These are phyloP conservation scores for Grosmannia clavigera DNA, from an alignment of 2,329 filamentous ascomycete species.

Conservation along the genomic window DNA sequence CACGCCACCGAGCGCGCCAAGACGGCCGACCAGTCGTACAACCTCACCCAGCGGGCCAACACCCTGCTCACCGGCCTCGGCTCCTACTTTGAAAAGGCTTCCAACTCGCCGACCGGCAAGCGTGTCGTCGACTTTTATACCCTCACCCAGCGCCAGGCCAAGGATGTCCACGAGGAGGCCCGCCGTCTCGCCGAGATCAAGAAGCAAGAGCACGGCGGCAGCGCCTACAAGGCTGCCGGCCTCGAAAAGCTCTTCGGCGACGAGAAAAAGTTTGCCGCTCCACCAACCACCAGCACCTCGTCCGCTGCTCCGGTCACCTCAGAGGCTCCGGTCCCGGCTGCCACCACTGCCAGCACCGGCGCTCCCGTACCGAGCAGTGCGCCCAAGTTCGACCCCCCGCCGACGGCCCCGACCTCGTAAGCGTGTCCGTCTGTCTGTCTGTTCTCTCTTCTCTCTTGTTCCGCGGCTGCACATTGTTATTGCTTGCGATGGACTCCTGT, in stretches of 20 bases:
- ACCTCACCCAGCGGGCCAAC: constrained; percentile 61
- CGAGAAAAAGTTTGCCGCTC: constrained; percentile 7
- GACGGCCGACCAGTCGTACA: constrained; percentile 74
- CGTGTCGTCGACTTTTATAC: constrained; percentile 82
- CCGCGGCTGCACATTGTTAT: no score
- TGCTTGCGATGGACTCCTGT: no score
- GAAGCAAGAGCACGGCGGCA: constrained; percentile 49
- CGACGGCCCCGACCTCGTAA: constrained; percentile 9
- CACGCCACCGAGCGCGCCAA: constrained; percentile 79
- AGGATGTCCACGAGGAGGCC: constrained; percentile 89
- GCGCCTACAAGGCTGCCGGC: constrained; percentile 46
- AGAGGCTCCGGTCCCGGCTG: not conserved
- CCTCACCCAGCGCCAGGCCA: constrained; percentile 72
- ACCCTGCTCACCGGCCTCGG: constrained; percentile 51
- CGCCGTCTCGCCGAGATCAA: constrained; percentile 80
- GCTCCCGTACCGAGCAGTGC: not conserved
- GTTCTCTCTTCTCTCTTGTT: no score
- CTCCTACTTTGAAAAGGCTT: constrained; percentile 92
- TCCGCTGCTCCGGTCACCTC: not conserved
- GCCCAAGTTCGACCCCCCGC: constrained; percentile 13
- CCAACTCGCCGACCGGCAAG: constrained; percentile 75
- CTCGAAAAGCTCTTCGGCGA: constrained; percentile 45
- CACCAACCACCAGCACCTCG: not conserved
- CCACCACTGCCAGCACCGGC: not conserved
- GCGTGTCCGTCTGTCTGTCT: not conserved